Percentiles rank a stretch among this genome's conserved stretches.
Conservation (phyloP, 148 eudicot genomes). For the Polygonum maritimum region DNA sequence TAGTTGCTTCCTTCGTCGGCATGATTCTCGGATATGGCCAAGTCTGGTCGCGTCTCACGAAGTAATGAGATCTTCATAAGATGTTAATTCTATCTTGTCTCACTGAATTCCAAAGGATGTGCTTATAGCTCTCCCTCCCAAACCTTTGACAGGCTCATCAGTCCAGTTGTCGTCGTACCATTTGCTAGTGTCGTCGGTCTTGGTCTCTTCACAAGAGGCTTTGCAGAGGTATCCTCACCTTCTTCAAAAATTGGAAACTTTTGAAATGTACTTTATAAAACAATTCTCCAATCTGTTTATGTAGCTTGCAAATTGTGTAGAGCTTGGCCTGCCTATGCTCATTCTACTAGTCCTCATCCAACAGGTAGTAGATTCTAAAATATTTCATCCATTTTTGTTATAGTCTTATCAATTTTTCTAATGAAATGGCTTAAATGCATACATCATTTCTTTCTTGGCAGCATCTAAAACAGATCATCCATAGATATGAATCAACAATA, state of each 20-base stretch:
- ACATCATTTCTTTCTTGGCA: conserved; percentile 16
- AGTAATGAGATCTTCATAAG: conserved; percentile 22
- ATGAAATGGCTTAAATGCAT: neutral
- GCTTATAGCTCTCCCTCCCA: neutral
- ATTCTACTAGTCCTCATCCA: conserved; percentile 61
- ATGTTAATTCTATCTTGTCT: neutral
- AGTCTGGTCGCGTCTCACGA: conserved; percentile 68
- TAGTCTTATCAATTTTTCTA: neutral
- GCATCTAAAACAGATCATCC: conserved; percentile 53
- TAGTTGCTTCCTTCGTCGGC: conserved; percentile 75
- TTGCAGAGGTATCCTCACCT: conserved; percentile 53
- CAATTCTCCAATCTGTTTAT: neutral
- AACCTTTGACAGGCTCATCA: conserved; percentile 42
- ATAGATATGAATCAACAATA: conserved; percentile 24
- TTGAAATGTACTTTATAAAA: neutral
- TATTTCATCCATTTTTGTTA: neutral
- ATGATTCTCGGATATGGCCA: conserved; percentile 70
- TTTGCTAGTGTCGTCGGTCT: conserved; percentile 73
- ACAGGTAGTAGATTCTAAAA: conserved; percentile 37
- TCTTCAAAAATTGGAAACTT: neutral
- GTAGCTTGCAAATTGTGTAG: conserved; percentile 80
- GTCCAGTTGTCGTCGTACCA: conserved; percentile 78
- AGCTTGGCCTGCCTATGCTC: conserved; percentile 85
- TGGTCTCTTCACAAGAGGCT: conserved; percentile 74
- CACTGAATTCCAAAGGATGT: neutral